Conservation (phyloP, 139 green algal genomes). For the Auxenochlorella protothecoides region DNA sequence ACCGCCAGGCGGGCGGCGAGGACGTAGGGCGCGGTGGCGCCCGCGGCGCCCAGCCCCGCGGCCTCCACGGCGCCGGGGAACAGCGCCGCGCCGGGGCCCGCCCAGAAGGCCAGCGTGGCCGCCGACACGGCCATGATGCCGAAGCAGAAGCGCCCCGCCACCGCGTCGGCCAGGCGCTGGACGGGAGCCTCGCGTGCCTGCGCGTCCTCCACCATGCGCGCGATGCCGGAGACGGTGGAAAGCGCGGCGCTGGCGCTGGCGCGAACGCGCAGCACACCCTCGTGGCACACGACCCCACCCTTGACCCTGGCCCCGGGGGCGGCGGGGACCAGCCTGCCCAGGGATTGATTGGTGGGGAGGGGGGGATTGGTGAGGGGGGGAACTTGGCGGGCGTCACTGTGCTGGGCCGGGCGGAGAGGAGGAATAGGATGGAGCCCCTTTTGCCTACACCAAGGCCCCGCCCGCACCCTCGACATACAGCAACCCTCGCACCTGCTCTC, state of each 20-base stretch:
- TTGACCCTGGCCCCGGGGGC: constrained; percentile 43
- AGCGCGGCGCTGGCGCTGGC: constrained; percentile 56
- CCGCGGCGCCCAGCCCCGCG: constrained; percentile 15
- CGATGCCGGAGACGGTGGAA: constrained; percentile 63
- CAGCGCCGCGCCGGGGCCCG: constrained; percentile 13
- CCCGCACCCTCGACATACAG: too few species aligned
- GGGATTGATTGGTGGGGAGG: too few species aligned
- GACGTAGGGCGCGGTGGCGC: constrained; percentile 34
- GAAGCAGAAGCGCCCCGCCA: constrained; percentile 85
- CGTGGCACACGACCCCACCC: constrained; percentile 74
- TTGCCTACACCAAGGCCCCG: too few species aligned
- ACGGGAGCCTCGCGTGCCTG: constrained; percentile 75
- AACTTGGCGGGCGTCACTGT: too few species aligned
- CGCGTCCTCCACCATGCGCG: constrained; percentile 56
- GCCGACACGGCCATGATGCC: constrained; percentile 74
- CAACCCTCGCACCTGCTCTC: constrained; percentile 31
- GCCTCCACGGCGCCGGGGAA: constrained; percentile 42
- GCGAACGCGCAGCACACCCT: constrained; percentile 57
- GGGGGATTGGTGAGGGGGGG: too few species aligned
- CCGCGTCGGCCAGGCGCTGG: constrained; percentile 80
- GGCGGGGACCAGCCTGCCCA: constrained; percentile 37
- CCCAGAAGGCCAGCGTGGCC: constrained; percentile 83
- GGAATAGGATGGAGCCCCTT: too few species aligned
- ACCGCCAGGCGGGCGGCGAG: constrained; percentile 74
- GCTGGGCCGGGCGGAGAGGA: too few species aligned